phyloP scores from a whole-genome alignment of 164 flowering plant species.

The Kalanchoe fedtschenkoi region DNA sequence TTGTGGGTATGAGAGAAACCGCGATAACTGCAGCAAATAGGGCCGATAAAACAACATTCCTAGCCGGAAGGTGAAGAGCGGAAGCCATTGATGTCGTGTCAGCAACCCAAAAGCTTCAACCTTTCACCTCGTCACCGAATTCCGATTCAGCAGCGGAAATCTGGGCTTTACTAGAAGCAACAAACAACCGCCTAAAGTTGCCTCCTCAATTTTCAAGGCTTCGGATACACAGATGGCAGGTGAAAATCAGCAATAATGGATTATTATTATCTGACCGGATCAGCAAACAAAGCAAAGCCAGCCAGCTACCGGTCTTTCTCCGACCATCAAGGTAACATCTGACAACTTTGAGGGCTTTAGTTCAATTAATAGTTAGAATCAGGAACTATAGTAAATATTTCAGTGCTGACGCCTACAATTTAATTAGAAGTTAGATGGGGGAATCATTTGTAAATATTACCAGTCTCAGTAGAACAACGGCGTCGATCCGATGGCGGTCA shows the following conservation, averaged over 20 bases:
- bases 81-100: conserved; percentile 12
- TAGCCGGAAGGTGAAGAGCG: background rate
- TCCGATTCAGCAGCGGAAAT: too few species aligned
- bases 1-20: conserved; percentile 4
- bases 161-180: background rate
- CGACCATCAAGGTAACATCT: background rate
- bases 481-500: too few species aligned
- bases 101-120: conserved; percentile 2
- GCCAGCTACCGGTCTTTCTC: background rate
- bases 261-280: background rate
- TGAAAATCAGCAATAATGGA: conserved; percentile 1
- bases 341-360: background rate
- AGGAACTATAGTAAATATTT: background rate
- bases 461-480: too few species aligned
- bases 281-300: background rate
- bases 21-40: background rate
- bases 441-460: too few species aligned
- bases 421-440: too few species aligned
- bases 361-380: background rate
- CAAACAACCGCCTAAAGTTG: background rate
- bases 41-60: background rate
- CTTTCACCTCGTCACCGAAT: background rate
- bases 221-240: background rate
- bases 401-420: too few species aligned
- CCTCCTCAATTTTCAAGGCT: background rate